A percentile compares a stretch with the other conserved stretches of the same genome.
Evolutionary conservation across 139 green algal genomes (phyloP).

Genomic region (Penium margaritaceum): DNA sequence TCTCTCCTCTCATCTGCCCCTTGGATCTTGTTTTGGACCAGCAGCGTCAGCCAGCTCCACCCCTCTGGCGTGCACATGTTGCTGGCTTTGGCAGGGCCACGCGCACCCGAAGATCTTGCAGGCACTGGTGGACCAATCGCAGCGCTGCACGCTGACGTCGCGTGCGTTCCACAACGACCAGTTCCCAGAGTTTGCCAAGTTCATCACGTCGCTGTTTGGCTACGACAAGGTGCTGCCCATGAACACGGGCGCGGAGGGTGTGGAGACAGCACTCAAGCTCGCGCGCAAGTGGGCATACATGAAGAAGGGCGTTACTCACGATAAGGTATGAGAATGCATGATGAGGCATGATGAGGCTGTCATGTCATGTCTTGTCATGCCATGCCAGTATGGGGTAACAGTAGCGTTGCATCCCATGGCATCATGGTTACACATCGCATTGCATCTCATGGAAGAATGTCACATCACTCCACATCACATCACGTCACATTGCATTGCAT

Average conservation of each 20-base stretch:
- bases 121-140: conserved; percentile 75
- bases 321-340: too few relatives aligned
- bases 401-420: too few relatives aligned
- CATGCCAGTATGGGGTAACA: too few relatives aligned
- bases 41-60: too few relatives aligned
- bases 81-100: conserved; percentile 94
- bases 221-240: conserved; percentile 53
- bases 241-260: conserved; percentile 91
- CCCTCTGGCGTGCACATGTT: too few relatives aligned
- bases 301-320: conserved; percentile 86
- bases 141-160: conserved; percentile 77
- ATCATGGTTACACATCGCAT: too few relatives aligned
- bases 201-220: conserved; percentile 67
- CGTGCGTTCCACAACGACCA: conserved; percentile 94
- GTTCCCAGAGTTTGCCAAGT: conserved; percentile 86
- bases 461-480: too few relatives aligned
- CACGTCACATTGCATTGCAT: too few relatives aligned
- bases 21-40: conserved; percentile 27
- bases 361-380: too few relatives aligned
- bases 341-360: too few relatives aligned
- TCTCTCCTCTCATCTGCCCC: not conserved
- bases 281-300: conserved; percentile 89
- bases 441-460: too few relatives aligned
- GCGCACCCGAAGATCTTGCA: conserved; percentile 87
- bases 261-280: conserved; percentile 93